phyloP scores from a whole-genome alignment of 345 rosid genomes.

The Acer yangbiense region DNA sequence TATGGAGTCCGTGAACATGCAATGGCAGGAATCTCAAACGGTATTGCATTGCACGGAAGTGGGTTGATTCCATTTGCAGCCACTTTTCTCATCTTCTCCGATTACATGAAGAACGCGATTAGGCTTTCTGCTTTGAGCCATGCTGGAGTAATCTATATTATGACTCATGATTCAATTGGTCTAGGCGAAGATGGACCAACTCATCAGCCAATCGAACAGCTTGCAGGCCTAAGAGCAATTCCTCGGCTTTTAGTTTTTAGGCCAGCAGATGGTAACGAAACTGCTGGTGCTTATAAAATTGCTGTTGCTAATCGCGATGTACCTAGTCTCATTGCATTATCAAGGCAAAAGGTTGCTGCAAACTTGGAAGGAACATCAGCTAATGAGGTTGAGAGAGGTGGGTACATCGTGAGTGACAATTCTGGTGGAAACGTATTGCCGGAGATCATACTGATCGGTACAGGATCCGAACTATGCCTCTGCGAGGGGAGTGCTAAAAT shows the following conservation, averaged over 20 bases:
- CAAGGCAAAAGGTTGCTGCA: conserved; percentile 34
- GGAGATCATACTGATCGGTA: conserved; percentile 38
- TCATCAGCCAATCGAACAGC: conserved; percentile 46
- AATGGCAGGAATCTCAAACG: conserved; percentile 45
- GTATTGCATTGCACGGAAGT: conserved; percentile 36
- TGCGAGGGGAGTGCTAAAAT: conserved; percentile 21
- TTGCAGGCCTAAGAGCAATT: conserved; percentile 39
- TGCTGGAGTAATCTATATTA: conserved; percentile 37
- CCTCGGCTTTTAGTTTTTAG: conserved; percentile 36
- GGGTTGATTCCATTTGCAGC: conserved; percentile 38
- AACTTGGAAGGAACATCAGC: conserved; percentile 29
- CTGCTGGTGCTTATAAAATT: conserved; percentile 39
- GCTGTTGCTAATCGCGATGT: conserved; percentile 23
- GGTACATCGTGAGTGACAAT: conserved; percentile 38
- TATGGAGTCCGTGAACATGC: conserved; percentile 43
- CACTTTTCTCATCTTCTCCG: conserved; percentile 39
- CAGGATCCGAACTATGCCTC: conserved; percentile 36
- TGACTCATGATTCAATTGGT: conserved; percentile 48
- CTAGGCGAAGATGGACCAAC: conserved; percentile 50
- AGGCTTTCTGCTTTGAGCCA: conserved; percentile 40
- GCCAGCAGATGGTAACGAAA: conserved; percentile 44
- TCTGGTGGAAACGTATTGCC: conserved; percentile 19
- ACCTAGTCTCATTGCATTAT: conserved; percentile 35
- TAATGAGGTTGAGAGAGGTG: conserved; percentile 29
- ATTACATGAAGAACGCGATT: conserved; percentile 40